phyloP scores from a whole-genome alignment of 164 flowering plant genomes.

The Liquidambar formosana region DNA sequence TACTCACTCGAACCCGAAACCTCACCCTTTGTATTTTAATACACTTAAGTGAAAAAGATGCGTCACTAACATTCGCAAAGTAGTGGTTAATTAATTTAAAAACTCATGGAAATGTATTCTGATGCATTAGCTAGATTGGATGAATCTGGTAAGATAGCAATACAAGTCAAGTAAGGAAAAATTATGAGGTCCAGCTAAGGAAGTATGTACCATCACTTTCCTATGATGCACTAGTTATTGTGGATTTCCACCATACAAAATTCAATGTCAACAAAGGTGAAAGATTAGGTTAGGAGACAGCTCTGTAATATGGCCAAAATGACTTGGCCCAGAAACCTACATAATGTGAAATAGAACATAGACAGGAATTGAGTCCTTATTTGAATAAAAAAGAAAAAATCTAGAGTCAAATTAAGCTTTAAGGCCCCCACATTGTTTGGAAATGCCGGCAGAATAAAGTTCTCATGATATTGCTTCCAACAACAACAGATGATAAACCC shows the following conservation, averaged over 20 bases:
- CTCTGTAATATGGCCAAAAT: constrained; percentile 4
- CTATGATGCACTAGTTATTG: constrained; percentile 5
- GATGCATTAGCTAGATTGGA: not conserved
- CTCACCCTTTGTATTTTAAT: no score
- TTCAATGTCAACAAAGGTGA: not conserved
- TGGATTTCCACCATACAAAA: constrained; percentile 8
- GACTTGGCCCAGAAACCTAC: constrained; percentile 21
- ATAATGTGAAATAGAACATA: not conserved
- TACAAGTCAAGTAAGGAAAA: not conserved
- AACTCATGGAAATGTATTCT: not conserved
- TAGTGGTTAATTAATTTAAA: no score
- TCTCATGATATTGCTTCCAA: constrained; percentile 5
- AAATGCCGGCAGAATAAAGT: constrained; percentile 8
- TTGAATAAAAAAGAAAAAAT: not conserved
- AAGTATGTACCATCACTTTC: constrained; percentile 2
- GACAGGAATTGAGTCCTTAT: not conserved
- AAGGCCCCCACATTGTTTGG: constrained; percentile 15
- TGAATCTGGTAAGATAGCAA: not conserved
- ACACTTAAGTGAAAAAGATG: no score
- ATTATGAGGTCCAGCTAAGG: constrained; percentile 20
- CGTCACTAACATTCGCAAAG: no score
- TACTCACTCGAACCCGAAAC: no score
- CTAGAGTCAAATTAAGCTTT: constrained; percentile 9
- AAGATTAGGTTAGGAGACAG: constrained; percentile 1
- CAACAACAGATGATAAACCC: constrained; percentile 1